Evolutionary conservation across 805 yeast genomes (phyloP).

Genomic region (Saturnispora kantuleensis): DNA sequence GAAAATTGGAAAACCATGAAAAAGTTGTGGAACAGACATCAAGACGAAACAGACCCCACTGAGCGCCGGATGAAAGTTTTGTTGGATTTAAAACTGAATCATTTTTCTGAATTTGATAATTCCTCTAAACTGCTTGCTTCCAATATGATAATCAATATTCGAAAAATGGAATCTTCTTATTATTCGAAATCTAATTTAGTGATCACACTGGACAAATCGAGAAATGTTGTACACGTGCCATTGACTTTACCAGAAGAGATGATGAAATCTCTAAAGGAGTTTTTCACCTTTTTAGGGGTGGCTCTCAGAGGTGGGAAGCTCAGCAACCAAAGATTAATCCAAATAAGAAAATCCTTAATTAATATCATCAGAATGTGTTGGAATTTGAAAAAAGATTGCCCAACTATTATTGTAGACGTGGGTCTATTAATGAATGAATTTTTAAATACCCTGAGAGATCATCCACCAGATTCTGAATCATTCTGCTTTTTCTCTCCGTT

Average conservation of each 20-base stretch:
- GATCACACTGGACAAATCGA: slow-evolving; percentile 3
- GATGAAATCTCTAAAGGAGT: slow-evolving; percentile 3
- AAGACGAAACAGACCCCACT: neutral
- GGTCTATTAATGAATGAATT: slow-evolving; percentile 13
- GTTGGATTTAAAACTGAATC: slow-evolving; percentile 3
- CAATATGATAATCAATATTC: neutral
- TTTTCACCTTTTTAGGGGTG: slow-evolving; percentile 6
- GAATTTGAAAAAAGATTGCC: slow-evolving; percentile 12
- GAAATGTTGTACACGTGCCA: slow-evolving; percentile 4
- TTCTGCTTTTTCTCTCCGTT: slow-evolving; percentile 18
- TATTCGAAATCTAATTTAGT: slow-evolving; percentile 5
- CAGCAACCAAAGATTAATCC: slow-evolving; percentile 2
- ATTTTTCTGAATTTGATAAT: slow-evolving; percentile 2
- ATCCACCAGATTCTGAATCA: slow-evolving; percentile 2
- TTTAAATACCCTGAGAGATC: slow-evolving; percentile 8
- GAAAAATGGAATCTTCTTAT: neutral
- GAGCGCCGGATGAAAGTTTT: slow-evolving; percentile 4
- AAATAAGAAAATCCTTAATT: slow-evolving; percentile 20
- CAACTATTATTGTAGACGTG: slow-evolving; percentile 10
- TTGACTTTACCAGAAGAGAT: slow-evolving; percentile 1
- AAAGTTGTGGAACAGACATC: slow-evolving; percentile 7
- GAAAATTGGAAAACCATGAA: slow-evolving; percentile 7
- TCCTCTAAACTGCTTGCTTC: slow-evolving; percentile 6
- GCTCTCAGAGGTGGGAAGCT: slow-evolving; percentile 1
- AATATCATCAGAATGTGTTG: slow-evolving; percentile 19